phyloP scores from a whole-genome alignment of 192 early-diverging fungal species.

The Geranomyces variabilis region DNA sequence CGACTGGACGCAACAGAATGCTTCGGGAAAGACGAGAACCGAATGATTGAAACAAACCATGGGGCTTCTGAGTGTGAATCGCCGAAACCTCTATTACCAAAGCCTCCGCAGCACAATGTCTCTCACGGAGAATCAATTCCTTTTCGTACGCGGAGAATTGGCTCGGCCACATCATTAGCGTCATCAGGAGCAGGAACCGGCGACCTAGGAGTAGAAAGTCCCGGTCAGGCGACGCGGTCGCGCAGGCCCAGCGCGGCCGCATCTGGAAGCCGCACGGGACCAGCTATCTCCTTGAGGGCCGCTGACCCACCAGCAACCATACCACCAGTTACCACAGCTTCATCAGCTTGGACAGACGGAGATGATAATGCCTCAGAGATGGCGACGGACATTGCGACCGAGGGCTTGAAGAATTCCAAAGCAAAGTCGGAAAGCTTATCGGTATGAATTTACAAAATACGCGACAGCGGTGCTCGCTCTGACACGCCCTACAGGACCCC shows the following conservation, averaged over 20 bases:
- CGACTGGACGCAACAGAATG: background rate
- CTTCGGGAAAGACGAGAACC: background rate
- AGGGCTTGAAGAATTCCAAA: background rate
- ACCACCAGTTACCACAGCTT: background rate
- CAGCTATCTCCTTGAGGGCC: too few relatives aligned
- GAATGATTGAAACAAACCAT: background rate
- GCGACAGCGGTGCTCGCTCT: too few relatives aligned
- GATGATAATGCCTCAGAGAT: background rate
- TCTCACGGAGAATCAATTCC: background rate
- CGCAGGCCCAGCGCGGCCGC: background rate
- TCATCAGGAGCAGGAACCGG: background rate
- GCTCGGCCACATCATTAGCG: background rate
- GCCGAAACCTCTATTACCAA: background rate
- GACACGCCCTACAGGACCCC: too few relatives aligned
- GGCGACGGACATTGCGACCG: background rate
- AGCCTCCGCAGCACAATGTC: background rate
- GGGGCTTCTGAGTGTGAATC: background rate
- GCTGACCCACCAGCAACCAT: too few relatives aligned
- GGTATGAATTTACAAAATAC: too few relatives aligned
- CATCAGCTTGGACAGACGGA: background rate
- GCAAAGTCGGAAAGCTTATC: too few relatives aligned
- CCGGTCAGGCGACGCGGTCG: background rate
- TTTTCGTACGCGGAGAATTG: background rate
- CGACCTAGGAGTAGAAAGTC: background rate
- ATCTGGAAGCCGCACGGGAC: background rate